Percentiles rank a stretch among this genome's conserved stretches.
Conservation (phyloP, 495 filamentous ascomycete species). For the Xylaria intraflava region DNA sequence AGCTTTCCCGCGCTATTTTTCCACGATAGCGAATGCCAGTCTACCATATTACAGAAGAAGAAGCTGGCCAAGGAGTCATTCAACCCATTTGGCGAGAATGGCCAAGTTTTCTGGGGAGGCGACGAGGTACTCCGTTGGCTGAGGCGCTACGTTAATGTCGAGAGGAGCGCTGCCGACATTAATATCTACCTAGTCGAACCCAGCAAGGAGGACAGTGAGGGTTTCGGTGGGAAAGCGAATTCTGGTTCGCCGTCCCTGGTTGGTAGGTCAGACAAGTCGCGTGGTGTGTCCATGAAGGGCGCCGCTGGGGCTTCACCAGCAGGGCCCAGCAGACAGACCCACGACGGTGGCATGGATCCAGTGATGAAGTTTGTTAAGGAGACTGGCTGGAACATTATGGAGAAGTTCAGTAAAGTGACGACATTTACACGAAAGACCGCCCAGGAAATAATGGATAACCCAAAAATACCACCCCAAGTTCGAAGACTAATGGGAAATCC, state of each 20-base stretch:
- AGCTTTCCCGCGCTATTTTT: conserved; percentile 95
- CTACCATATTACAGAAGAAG: conserved; percentile 90
- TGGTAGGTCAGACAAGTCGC: conserved; percentile 33
- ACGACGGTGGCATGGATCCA: conserved; percentile 85
- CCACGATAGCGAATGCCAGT: conserved; percentile 93
- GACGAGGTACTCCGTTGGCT: conserved; percentile 94
- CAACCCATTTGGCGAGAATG: conserved; percentile 80
- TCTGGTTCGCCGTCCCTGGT: conserved; percentile 32
- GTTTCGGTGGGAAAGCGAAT: conserved; percentile 62
- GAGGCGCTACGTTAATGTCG: conserved; percentile 71
- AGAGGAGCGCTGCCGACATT: conserved; percentile 74
- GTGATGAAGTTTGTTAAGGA: conserved; percentile 93
- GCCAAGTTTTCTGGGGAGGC: conserved; percentile 92
- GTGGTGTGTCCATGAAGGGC: conserved; percentile 25
- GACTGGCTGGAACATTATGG: conserved; percentile 89
- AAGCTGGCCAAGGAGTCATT: conserved; percentile 73
- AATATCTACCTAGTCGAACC: conserved; percentile 91
- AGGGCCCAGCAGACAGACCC: conserved; percentile 31
- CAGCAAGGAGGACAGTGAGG: conserved; percentile 69
- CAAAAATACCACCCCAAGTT: conserved; percentile 79
- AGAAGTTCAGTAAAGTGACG: conserved; percentile 92
- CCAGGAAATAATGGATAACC: conserved; percentile 84
- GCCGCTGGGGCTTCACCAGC: conserved; percentile 19
- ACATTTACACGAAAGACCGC: conserved; percentile 89
- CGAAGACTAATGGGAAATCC: conserved; percentile 80